Evolutionary conservation across 306 rosid species (phyloP), one percentile per base, ranked within the genome.

Genomic region (Boehmeria nivea): DNA sequence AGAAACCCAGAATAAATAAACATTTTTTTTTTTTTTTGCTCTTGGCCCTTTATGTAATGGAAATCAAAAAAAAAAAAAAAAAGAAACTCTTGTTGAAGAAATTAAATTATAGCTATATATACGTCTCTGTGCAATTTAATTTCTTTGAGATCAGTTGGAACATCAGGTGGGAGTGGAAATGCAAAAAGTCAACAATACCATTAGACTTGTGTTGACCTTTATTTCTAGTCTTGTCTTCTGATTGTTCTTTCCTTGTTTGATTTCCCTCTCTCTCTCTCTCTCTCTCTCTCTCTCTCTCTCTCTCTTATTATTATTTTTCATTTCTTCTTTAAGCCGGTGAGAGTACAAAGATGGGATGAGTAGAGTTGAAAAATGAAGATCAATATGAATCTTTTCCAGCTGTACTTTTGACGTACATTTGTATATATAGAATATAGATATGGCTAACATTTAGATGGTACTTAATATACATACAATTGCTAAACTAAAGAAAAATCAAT

Each of bases 221-320:
- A 71, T 76, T 79, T 82, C 85, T 73, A 69, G 76, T 82, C 82
- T 66, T 88, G 89, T 88, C 85, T 80, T 63, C 46, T 51, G 19
- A 19, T 67, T 80, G 77, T 60, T 72, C 79, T 81, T 51, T 39
- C 16, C 64, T 50, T 65, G 54, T 27, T 51, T 59, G 51, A 47
- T 17, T 6, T 50, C 40, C 66, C 17, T 8, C 2, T 25, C 45
- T 51, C n/a, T 43, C 21, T 25, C 7, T 50, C 40, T 69, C 17
- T 8, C 2, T 25, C 45, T 51, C n/a, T 43, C 21, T 25, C n/a
- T n/a, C 7, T 50, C 40, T 69, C 17, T 8, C 2, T 25, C 45
- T 51, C n/a, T 43, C 21, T 25, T 28, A n/a, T n/a, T 23, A 14
- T 6, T 59, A 43, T 14, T 57, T n/a, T n/a, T 56, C 36, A n/a